Evolutionary conservation across 257 asterid genomes (phyloP).

Genomic region (Handroanthus guayacan): DNA sequence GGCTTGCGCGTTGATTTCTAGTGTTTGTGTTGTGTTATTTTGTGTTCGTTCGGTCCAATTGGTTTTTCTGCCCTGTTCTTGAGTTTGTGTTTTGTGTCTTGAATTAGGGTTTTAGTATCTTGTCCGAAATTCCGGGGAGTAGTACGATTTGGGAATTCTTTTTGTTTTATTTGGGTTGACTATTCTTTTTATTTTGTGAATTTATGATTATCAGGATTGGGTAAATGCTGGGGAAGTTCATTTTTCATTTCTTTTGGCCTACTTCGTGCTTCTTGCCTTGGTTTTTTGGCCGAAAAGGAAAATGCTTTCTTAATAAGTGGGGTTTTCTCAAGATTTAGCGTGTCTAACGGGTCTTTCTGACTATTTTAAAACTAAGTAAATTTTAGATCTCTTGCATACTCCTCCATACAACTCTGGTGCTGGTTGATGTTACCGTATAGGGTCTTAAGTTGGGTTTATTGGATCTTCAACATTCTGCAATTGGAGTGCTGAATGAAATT

Average conservation of each 20-base stretch:
- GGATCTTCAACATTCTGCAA: background rate
- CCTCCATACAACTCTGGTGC: too few species aligned
- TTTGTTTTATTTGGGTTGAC: background rate
- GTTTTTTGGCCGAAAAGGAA: conserved; percentile 26
- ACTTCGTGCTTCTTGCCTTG: background rate
- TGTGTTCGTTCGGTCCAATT: background rate
- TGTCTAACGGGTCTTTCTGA: background rate
- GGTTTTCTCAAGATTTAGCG: conserved; percentile 11
- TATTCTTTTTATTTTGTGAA: background rate
- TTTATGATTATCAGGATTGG: background rate
- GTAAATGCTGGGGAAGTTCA: too few species aligned
- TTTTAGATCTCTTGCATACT: background rate
- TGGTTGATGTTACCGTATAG: background rate
- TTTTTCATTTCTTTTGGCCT: too few species aligned
- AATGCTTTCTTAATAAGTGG: background rate
- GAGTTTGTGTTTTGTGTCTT: background rate
- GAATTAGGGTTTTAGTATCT: background rate
- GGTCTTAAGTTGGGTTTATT: background rate
- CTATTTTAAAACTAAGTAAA: background rate
- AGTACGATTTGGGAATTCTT: background rate
- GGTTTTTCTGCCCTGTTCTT: background rate
- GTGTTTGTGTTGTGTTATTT: background rate
- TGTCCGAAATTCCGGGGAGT: background rate
- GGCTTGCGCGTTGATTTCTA: background rate
- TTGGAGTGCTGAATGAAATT: background rate